Base-by-base conservation (phyloP, 1,284 basidiomycete genomes). In the Ganoderma resinaceum region DNA sequence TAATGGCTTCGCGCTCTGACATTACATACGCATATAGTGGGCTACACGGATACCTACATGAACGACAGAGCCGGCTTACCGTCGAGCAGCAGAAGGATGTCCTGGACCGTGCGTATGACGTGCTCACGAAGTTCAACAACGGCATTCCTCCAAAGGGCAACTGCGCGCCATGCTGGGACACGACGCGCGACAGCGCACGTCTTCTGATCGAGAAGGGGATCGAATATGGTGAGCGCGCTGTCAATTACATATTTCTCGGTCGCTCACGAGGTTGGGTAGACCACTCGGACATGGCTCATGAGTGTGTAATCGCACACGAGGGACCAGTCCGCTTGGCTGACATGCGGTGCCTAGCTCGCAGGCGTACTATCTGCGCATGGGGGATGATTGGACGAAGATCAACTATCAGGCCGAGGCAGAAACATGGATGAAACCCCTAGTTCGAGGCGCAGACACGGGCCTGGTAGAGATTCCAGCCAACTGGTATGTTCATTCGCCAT, bases 151-250 rank as follows among this genome's bases (percentile, higher is more conserved):
- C 92, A 0, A 87, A 87, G 75, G 88, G 89, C 12, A 83, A 83
- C 64, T 90, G 93, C 42, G 91, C 91, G 7, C 91, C 91, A 0
- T 94, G 91, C 90, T 95, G 92, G 91, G 92, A 95, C 77, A 89
- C 87, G 1, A 90, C 86, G 78, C 87, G 86, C 66, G 91, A 93
- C 77, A 89, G 88, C 2, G 88, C 87, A 0, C 81, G 88, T 16
- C 82, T 94, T 33, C 80, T 94, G 23, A 83, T 93, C n/a, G 88
- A 91, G 31, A 91, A 91, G 74, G 93, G 93, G 0, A 89, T 95
- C 55, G 84, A 91, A 80, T 94, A 94, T 74, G 92, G 90, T 90
- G 65, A 63, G 76, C 72, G 23, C 4, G n/a, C 4, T 16, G 3
- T n/a, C n/a, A n/a, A n/a, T 26, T 37, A 23, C 29, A 6, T 16